A percentile compares a stretch with the other conserved stretches of the same genome.
phyloP scores from a whole-genome alignment of 495 filamentous ascomycete species.

The Hyphodiscus hymeniophilus region DNA sequence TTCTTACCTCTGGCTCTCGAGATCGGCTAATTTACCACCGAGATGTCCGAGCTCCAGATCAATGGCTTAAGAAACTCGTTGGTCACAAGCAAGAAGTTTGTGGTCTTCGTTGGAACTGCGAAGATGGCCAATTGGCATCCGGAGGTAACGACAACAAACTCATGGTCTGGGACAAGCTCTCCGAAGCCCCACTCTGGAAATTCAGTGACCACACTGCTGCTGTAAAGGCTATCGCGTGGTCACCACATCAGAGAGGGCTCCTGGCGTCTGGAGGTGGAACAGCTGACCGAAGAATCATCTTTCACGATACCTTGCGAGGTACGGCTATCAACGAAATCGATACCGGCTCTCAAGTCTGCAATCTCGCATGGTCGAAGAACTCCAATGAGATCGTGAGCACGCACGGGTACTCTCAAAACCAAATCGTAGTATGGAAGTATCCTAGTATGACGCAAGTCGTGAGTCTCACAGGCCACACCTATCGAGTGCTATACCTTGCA shows the following conservation, averaged over 20 bases:
- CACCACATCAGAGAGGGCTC: conserved; percentile 85
- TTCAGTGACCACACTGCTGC: conserved; percentile 91
- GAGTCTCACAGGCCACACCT: conserved; percentile 91
- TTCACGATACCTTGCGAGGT: conserved; percentile 87
- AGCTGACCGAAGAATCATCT: conserved; percentile 90
- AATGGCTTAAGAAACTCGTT: conserved; percentile 73
- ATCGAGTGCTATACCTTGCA: conserved; percentile 87
- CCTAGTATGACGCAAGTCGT: conserved; percentile 95
- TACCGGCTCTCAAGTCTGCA: conserved; percentile 95
- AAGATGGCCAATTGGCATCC: conserved; percentile 90
- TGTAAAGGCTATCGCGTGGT: conserved; percentile 99
- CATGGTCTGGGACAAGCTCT: conserved; percentile 94
- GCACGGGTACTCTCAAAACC: conserved; percentile 96
- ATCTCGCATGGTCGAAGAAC: conserved; percentile 91
- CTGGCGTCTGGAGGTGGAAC: conserved; percentile 96
- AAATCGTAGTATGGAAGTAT: conserved; percentile 99
- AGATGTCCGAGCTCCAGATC: conserved; percentile 88
- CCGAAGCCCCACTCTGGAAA: conserved; percentile 78
- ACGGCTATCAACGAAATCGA: conserved; percentile 76
- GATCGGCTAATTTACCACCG: conserved; percentile 92
- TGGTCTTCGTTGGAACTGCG: conserved; percentile 93
- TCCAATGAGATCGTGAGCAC: conserved; percentile 95
- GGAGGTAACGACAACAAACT: conserved; percentile 98
- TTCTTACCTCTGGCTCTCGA: conserved; percentile 88
- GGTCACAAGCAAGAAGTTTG: conserved; percentile 99